Evolutionary conservation across 345 rosid species (phyloP), one percentile per base, ranked within the genome.

Genomic region (Linum tenue): DNA sequence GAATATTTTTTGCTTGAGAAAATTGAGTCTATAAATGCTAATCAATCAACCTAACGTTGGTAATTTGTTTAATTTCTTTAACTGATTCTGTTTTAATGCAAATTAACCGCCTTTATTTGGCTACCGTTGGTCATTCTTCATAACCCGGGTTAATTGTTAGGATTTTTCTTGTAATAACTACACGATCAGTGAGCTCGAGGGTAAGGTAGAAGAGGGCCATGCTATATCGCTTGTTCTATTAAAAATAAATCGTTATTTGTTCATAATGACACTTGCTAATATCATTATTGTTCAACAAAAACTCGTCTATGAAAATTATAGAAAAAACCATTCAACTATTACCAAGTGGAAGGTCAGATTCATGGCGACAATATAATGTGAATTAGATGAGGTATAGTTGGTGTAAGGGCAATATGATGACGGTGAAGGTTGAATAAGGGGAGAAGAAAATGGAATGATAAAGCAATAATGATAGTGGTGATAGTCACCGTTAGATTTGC

Each of bases 1-100:
- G 9, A 41, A 41, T 41, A 77, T 60, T 72, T 74, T 39, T 61
- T 42, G 8, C 15, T 1, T 22, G 55, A 73, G 14, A 75, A 75
- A 80, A 72, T 75, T 81, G 76, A 60, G 77, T 77, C 81, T 84
- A 79, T 82, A 81, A 81, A 82, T 85, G 90, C 75, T 71, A 56
- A 70, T 73, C 62, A 68, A 62, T 11, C 55, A 8, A 55, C 38
- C 36, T 40, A 35, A 31, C 56, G 35, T 62, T 67, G 40, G n/a
- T 22, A 15, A 43, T 36, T 31, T 35, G 7, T 11, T n/a, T 36
- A 1, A 16, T 5, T 16, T 37, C 8, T 22, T 22, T 22, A 35
- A 5, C 31, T 56, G 22, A 58, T 66, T 58, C 35, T 40, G 4
- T 17, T 40, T 35, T 42, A 36, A 40, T 16, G 31, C 37, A n/a